These are phyloP conservation scores for Chaetomiaceae sp. DNA, from an alignment of 2,329 filamentous ascomycete species.

Conservation along the genomic window DNA sequence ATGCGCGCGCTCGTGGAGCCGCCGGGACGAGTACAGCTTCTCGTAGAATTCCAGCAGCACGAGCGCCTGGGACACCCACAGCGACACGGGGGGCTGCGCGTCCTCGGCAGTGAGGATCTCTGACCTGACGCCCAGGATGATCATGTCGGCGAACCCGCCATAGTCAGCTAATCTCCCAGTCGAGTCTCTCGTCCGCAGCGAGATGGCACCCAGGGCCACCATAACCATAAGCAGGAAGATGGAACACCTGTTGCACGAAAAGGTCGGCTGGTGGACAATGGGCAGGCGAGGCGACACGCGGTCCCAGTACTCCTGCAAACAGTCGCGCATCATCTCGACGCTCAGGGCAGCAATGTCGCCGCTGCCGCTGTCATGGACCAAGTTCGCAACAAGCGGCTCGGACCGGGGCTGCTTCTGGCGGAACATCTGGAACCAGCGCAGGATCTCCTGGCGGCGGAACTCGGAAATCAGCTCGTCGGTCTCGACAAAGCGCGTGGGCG, in stretches of 20 bases:
- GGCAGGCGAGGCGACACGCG: conserved; percentile 80
- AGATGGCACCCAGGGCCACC: conserved; percentile 77
- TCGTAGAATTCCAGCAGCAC: conserved; percentile 83
- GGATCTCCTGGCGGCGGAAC: conserved; percentile 39
- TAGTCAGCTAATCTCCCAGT: conserved; percentile 44
- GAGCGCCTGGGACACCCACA: conserved; percentile 84
- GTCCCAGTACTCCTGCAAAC: conserved; percentile 81
- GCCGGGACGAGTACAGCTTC: conserved; percentile 81
- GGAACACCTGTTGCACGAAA: conserved; percentile 71
- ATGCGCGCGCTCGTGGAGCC: conserved; percentile 79
- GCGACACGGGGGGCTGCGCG: conserved; percentile 72
- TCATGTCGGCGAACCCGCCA: conserved; percentile 48
- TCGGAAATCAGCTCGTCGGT: conserved; percentile 41
- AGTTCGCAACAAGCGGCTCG: conserved; percentile 28
- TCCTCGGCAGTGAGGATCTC: conserved; percentile 78
- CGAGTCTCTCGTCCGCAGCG: conserved; percentile 60
- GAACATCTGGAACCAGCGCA: conserved; percentile 39
- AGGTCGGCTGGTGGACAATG: conserved; percentile 83
- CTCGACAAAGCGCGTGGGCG: conserved; percentile 34
- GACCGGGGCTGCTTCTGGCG: conserved; percentile 38
- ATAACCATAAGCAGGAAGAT: conserved; percentile 73
- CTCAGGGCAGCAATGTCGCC: conserved; percentile 51
- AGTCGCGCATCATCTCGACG: conserved; percentile 76
- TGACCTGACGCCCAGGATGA: conserved; percentile 68
- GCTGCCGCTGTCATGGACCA: conserved; percentile 35